Conservation (phyloP, 116 monocot genomes). For the Zostera marina region DNA sequence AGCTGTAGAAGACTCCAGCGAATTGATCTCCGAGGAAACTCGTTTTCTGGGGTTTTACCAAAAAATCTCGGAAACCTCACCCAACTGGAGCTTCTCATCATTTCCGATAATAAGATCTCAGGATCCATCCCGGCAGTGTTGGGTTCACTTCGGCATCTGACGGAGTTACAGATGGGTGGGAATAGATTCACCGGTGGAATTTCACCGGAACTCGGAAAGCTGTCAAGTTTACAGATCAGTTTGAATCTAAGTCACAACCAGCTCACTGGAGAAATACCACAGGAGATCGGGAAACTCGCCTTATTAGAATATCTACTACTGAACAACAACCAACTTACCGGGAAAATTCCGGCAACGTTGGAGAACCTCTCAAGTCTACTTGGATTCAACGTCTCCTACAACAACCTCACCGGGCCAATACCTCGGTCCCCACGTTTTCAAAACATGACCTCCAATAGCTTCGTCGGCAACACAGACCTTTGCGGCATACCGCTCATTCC, state of each 20-base stretch:
- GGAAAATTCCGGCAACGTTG: slow-evolving; percentile 71
- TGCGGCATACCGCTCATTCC: slow-evolving; percentile 58
- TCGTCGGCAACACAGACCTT: slow-evolving; percentile 59
- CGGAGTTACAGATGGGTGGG: slow-evolving; percentile 66
- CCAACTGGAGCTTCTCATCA: slow-evolving; percentile 54
- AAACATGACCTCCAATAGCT: slow-evolving; percentile 41
- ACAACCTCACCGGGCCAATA: slow-evolving; percentile 60
- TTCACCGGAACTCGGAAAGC: slow-evolving; percentile 53
- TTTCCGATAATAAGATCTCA: slow-evolving; percentile 56
- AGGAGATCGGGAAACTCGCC: slow-evolving; percentile 66
- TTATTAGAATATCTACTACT: slow-evolving; percentile 55
- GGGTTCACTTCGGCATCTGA: slow-evolving; percentile 63
- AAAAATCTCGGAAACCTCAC: slow-evolving; percentile 43
- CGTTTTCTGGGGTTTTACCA: slow-evolving; percentile 43
- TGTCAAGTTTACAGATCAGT: slow-evolving; percentile 75
- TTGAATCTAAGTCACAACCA: slow-evolving; percentile 86
- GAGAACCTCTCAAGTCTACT: slow-evolving; percentile 60
- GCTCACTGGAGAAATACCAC: slow-evolving; percentile 59
- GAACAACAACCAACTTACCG: slow-evolving; percentile 63
- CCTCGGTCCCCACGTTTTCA: slow-evolving; percentile 42
- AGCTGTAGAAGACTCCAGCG: slow-evolving; percentile 63
- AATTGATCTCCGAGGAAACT: slow-evolving; percentile 73
- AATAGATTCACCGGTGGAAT: slow-evolving; percentile 60
- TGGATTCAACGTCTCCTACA: slow-evolving; percentile 63
- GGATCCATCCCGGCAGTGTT: slow-evolving; percentile 54